Conservation (phyloP, 805 yeast species). For the Suhomyces pyralidae region DNA sequence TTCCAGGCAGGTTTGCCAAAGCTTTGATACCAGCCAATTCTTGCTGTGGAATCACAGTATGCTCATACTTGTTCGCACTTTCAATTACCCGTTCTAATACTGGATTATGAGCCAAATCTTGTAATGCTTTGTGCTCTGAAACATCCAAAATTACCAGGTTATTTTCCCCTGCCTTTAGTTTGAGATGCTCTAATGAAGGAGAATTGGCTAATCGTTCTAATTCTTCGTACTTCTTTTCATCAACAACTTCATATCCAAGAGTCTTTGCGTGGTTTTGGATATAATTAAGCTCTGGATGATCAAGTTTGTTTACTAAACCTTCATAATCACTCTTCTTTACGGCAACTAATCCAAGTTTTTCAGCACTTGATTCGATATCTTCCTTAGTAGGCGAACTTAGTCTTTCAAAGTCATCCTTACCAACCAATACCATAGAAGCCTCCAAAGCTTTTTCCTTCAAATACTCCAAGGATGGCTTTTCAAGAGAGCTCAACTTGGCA, state of each 20-base stretch:
- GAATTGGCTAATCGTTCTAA: not conserved
- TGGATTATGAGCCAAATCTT: constrained; percentile 4
- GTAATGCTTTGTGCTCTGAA: constrained; percentile 6
- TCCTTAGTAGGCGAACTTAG: constrained; percentile 22
- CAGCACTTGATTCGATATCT: constrained; percentile 16
- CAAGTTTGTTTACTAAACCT: constrained; percentile 6
- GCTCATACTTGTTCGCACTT: constrained; percentile 24
- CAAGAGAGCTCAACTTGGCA: constrained; percentile 6
- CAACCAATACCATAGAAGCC: constrained; percentile 10
- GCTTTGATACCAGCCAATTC: constrained; percentile 8
- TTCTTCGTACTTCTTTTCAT: not conserved
- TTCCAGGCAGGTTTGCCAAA: constrained; percentile 7
- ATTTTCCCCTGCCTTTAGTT: constrained; percentile 11
- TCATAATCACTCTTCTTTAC: constrained; percentile 5
- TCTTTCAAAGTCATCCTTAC: constrained; percentile 9
- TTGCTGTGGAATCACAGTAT: constrained; percentile 8
- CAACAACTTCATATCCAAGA: constrained; percentile 4
- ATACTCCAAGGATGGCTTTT: constrained; percentile 20
- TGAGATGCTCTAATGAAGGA: constrained; percentile 13
- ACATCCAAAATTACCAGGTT: constrained; percentile 8
- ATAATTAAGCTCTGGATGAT: constrained; percentile 15
- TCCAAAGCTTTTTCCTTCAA: constrained; percentile 9
- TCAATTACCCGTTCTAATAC: constrained; percentile 12
- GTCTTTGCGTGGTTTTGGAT: constrained; percentile 14
- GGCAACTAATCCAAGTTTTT: constrained; percentile 5